Conservation (phyloP, 495 filamentous ascomycete genomes). For the Penicillium pancosmium region DNA sequence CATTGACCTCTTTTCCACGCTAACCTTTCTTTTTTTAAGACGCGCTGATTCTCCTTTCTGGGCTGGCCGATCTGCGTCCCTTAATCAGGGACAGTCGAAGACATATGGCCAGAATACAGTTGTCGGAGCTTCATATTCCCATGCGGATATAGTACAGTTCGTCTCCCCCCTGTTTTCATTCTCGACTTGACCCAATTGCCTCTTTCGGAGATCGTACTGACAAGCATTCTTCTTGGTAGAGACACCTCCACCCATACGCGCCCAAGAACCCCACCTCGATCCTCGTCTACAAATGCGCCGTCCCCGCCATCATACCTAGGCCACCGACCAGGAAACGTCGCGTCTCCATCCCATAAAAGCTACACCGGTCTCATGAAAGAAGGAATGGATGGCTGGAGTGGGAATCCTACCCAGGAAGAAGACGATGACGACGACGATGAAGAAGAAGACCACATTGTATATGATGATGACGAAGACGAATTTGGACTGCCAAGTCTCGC, state of each 20-base stretch:
- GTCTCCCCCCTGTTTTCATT: constrained; percentile 49
- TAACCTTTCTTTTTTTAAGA: constrained; percentile 25
- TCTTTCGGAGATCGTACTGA: constrained; percentile 19
- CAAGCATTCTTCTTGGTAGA: constrained; percentile 38
- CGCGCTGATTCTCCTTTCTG: constrained; percentile 90
- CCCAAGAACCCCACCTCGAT: constrained; percentile 64
- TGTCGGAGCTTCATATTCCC: constrained; percentile 95
- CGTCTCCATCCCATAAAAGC: constrained; percentile 65
- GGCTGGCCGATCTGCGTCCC: constrained; percentile 59
- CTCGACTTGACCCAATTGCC: not conserved
- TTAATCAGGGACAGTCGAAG: constrained; percentile 47
- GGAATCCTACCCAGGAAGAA: constrained; percentile 52
- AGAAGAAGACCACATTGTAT: constrained; percentile 68
- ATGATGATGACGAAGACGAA: constrained; percentile 89
- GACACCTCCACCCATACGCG: constrained; percentile 55
- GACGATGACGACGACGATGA: constrained; percentile 59
- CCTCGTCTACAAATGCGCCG: constrained; percentile 39
- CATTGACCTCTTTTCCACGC: not conserved
- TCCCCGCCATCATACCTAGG: constrained; percentile 54
- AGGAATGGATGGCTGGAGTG: constrained; percentile 75
- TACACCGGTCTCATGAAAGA: constrained; percentile 78
- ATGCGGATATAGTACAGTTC: constrained; percentile 89
- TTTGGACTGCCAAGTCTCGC: constrained; percentile 90
- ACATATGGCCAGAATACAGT: constrained; percentile 72
- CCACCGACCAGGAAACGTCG: constrained; percentile 53